Evolutionary conservation across 495 filamentous ascomycete species (phyloP).

Genomic region (Venustampulla echinocandica): DNA sequence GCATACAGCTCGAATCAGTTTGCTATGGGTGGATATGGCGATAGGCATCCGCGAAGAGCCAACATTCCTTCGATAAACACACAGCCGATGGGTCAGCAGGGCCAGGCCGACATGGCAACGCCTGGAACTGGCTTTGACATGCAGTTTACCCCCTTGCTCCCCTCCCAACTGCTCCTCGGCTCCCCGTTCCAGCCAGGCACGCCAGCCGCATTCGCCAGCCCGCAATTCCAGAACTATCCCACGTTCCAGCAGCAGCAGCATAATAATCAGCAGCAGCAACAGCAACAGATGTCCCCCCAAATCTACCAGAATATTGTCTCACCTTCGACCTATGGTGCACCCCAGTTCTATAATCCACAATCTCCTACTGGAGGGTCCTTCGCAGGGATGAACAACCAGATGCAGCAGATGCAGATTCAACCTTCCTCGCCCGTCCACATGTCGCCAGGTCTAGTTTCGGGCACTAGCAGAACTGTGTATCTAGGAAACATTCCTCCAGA

Average conservation of each 20-base stretch:
- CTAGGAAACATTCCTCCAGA: constrained; percentile 96
- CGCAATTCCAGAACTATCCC: constrained; percentile 80
- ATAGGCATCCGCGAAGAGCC: constrained; percentile 69
- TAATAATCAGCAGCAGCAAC: constrained; percentile 53
- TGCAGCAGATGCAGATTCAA: constrained; percentile 39
- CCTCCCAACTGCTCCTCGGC: constrained; percentile 87
- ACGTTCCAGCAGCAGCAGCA: constrained; percentile 63
- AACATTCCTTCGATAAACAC: constrained; percentile 96
- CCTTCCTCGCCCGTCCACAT: constrained; percentile 63
- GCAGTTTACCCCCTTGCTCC: constrained; percentile 94
- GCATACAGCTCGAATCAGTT: constrained; percentile 73
- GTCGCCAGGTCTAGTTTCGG: constrained; percentile 69
- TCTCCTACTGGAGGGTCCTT: constrained; percentile 69
- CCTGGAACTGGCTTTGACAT: constrained; percentile 89
- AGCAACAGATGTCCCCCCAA: constrained; percentile 59
- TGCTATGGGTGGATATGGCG: constrained; percentile 62
- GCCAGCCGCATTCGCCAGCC: constrained; percentile 77
- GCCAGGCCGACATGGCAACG: constrained; percentile 64
- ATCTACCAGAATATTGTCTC: constrained; percentile 72
- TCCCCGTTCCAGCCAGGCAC: constrained; percentile 96
- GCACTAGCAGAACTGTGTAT: constrained; percentile 93
- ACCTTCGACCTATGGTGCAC: constrained; percentile 61
- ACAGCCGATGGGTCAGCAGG: constrained; percentile 38
- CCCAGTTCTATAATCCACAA: constrained; percentile 72
- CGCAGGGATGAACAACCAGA: constrained; percentile 51